These are phyloP conservation scores for Verbena officinalis DNA, from an alignment of 257 asterid species.

Conservation along the genomic window DNA sequence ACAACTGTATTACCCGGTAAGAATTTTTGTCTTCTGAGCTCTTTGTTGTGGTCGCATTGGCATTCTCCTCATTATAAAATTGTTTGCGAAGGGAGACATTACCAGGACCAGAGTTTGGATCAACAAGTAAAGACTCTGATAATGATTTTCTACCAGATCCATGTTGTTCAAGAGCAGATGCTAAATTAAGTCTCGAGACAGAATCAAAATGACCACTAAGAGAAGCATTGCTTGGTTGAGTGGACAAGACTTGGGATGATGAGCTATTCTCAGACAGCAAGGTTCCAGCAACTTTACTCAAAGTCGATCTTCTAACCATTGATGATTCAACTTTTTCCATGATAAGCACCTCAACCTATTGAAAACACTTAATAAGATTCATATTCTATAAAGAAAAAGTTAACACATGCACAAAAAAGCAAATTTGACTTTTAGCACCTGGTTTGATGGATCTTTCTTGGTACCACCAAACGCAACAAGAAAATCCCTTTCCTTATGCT, in stretches of 20 bases:
- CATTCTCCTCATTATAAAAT: slow-evolving; percentile 65
- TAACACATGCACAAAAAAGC: slow-evolving; percentile 20
- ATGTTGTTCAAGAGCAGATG: slow-evolving; percentile 79
- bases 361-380: slow-evolving; percentile 18
- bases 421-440: slow-evolving; percentile 50
- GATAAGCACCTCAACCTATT: slow-evolving; percentile 87
- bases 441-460: slow-evolving; percentile 92
- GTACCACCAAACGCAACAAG: slow-evolving; percentile 97
- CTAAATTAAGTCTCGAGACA: slow-evolving; percentile 65
- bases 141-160: slow-evolving; percentile 96
- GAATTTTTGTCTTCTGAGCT: slow-evolving; percentile 55
- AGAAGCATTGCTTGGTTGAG: slow-evolving; percentile 58
- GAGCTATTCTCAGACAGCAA: slow-evolving; percentile 60
- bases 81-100: slow-evolving; percentile 89
- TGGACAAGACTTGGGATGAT: slow-evolving; percentile 40
- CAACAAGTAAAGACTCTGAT: slow-evolving; percentile 78
- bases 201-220: slow-evolving; percentile 54
- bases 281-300: slow-evolving; percentile 82
- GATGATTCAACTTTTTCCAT: slow-evolving; percentile 83
- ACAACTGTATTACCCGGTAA: slow-evolving; percentile 46
- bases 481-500: slow-evolving; percentile 87
- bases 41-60: slow-evolving; percentile 42
- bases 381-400: slow-evolving; percentile 9
- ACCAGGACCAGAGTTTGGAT: slow-evolving; percentile 66
- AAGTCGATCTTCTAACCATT: slow-evolving; percentile 66